A percentile compares a stretch with the other conserved stretches of the same genome.
Conservation (phyloP, 805 yeast genomes). For the Lipomyces kockii region DNA sequence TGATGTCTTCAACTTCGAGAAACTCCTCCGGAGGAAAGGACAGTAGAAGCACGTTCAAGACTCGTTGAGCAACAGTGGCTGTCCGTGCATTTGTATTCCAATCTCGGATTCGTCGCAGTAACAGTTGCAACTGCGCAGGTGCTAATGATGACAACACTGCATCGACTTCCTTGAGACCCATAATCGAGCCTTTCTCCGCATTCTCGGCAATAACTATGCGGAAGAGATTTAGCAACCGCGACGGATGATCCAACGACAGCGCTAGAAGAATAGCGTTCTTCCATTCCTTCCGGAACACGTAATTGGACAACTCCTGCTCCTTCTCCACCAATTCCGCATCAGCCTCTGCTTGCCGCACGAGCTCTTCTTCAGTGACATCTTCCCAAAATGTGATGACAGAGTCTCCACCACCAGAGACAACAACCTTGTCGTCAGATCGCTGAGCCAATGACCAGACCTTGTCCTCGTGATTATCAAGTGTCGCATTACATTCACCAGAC, state of each 20-base stretch:
- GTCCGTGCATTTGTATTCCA: conserved; percentile 93
- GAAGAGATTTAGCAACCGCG: conserved; percentile 79
- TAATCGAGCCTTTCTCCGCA: conserved; percentile 53
- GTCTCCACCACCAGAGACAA: conserved; percentile 92
- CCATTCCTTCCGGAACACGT: conserved; percentile 76
- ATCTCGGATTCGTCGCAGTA: conserved; percentile 81
- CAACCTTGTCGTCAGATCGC: conserved; percentile 65
- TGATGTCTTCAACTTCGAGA: conserved; percentile 67
- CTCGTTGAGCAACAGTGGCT: conserved; percentile 77
- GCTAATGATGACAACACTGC: conserved; percentile 60
- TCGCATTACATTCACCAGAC: conserved; percentile 76
- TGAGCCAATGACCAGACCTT: conserved; percentile 89
- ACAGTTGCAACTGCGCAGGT: conserved; percentile 59
- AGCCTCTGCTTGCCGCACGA: conserved; percentile 54
- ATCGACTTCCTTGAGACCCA: conserved; percentile 69
- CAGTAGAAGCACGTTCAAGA: conserved; percentile 67
- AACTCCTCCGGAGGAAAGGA: conserved; percentile 60
- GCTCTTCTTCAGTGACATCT: conserved; percentile 80
- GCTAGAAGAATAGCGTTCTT: conserved; percentile 85
- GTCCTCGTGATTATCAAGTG: conserved; percentile 89
- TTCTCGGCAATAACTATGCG: conserved; percentile 58
- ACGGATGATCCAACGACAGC: conserved; percentile 84
- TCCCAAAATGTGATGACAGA: conserved; percentile 88
- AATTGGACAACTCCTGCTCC: conserved; percentile 84
- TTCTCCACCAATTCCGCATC: conserved; percentile 74